Base-by-base conservation (phyloP, 2,329 filamentous ascomycete genomes). In the Ramularia collo-cygni region DNA sequence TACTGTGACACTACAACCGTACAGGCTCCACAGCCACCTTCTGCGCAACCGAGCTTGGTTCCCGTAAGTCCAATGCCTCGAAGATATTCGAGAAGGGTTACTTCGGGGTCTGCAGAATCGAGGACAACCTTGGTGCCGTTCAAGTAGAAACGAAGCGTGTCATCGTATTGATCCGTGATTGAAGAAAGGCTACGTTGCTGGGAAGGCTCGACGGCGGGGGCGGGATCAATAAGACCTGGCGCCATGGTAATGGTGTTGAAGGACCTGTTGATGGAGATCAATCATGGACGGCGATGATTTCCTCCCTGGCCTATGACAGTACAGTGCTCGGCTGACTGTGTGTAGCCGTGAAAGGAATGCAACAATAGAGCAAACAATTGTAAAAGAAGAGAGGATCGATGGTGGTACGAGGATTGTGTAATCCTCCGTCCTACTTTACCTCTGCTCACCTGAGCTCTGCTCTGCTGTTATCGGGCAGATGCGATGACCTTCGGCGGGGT, bases 1-100 rank as follows among this genome's bases (percentile, higher is more conserved):
- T 83, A 82, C 63, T 96, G 89, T 47, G 87, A 94, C 28, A 98
- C 76, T 19, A 98, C 89, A 32, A 96, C 87, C 30, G 90, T 96
- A 60, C 90, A 96, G 49, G 92, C 92, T 55, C 92, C 92, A 59
- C 92, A 98, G 2, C 92, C 92, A 47, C 92, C 92, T 69, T 98
- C 92, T 35, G 87, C 87, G 67, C 92, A 98, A 34, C 92, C 92
- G 64, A 96, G 74, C 65, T 98, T 98, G 9, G 92, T 96, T 10
- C 92, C 92, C 4, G 90, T 96, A 53, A 96, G 70, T 1, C 92
- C 92, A 59, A 96, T 85, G 14, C 89, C 90, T 47, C 92, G 77
- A 28, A 98, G 73, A 55, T 96, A 98, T 62, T 96, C 90, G 5
- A 98, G 71, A 21, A 98, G 72, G 0, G 92, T 98, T 34, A 89